Evolutionary conservation across 2,329 filamentous ascomycete genomes (phyloP).

Genomic region (Ophiocordyceps camponoti-rufipedis): DNA sequence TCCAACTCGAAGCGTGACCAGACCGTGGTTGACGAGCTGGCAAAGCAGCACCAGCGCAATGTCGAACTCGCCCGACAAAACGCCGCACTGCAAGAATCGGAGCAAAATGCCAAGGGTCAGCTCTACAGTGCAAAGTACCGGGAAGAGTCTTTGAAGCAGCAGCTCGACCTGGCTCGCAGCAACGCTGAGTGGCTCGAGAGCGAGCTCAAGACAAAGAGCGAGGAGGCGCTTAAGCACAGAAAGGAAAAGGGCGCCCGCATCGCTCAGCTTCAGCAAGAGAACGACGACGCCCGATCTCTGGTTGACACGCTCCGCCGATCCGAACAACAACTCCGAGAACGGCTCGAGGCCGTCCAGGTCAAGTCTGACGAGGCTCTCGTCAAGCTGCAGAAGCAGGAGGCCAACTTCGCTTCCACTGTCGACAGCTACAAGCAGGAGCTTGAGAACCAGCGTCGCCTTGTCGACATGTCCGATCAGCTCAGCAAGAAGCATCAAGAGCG

Average conservation of each 20-base stretch:
- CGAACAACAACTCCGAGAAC: slow-evolving; percentile 62
- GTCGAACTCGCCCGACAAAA: slow-evolving; percentile 71
- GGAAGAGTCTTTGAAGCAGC: slow-evolving; percentile 77
- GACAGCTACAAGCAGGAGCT: slow-evolving; percentile 78
- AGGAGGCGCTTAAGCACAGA: slow-evolving; percentile 73
- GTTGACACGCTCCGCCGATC: slow-evolving; percentile 63
- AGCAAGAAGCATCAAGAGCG: slow-evolving; percentile 54
- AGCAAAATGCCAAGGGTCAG: slow-evolving; percentile 65
- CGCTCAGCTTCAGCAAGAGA: slow-evolving; percentile 69
- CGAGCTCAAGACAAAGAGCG: slow-evolving; percentile 77
- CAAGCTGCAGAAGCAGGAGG: slow-evolving; percentile 71
- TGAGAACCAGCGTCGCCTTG: slow-evolving; percentile 61
- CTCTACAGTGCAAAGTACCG: slow-evolving; percentile 73
- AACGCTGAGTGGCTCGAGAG: slow-evolving; percentile 88
- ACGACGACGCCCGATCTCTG: slow-evolving; percentile 66
- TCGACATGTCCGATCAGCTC: slow-evolving; percentile 64
- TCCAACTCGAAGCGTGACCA: slow-evolving; percentile 79
- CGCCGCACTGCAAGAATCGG: slow-evolving; percentile 61
- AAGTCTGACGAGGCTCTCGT: slow-evolving; percentile 73
- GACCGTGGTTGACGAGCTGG: slow-evolving; percentile 67
- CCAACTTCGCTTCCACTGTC: slow-evolving; percentile 63
- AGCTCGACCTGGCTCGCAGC: slow-evolving; percentile 71
- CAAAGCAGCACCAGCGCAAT: slow-evolving; percentile 75
- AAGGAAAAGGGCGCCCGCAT: slow-evolving; percentile 91
- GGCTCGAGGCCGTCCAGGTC: slow-evolving; percentile 66